A percentile compares a stretch with the other conserved stretches of the same genome.
Evolutionary conservation across 768 basidiomycete species (phyloP).

Genomic region (Russula sp.): DNA sequence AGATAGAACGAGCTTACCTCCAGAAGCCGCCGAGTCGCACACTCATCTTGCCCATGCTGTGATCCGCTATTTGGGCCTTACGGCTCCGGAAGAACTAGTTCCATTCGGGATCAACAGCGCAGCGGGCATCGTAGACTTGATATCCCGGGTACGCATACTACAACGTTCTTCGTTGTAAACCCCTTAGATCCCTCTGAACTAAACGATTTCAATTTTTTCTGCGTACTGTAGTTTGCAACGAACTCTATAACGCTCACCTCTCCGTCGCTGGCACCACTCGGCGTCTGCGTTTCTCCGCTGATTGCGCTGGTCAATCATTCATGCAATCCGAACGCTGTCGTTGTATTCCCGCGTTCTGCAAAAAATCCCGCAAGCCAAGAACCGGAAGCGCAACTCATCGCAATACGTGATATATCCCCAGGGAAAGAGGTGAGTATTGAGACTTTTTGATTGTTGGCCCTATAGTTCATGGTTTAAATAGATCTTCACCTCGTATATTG

Average conservation of each 20-base stretch:
- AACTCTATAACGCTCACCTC: constrained; percentile 89
- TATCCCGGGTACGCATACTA: constrained; percentile 58
- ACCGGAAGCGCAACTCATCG: constrained; percentile 69
- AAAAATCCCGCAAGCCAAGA: constrained; percentile 42
- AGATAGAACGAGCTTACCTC: constrained; percentile 59
- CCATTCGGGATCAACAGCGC: constrained; percentile 55
- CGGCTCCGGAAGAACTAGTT: constrained; percentile 56
- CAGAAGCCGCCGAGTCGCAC: constrained; percentile 52
- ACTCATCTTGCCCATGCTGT: constrained; percentile 72
- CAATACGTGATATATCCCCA: constrained; percentile 57
- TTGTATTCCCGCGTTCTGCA: constrained; percentile 77
- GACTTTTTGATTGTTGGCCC: neutral
- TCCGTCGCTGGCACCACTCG: constrained; percentile 74
- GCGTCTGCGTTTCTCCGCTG: constrained; percentile 77
- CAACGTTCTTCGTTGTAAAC: no score
- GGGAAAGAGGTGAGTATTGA: constrained; percentile 65
- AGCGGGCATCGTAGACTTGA: constrained; percentile 63
- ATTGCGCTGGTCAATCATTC: constrained; percentile 86
- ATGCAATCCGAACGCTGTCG: constrained; percentile 81
- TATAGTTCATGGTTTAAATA: constrained; percentile 34
- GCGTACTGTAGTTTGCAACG: constrained; percentile 65
- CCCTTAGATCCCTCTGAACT: neutral
- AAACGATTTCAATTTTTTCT: constrained; percentile 2
- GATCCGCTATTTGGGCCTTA: constrained; percentile 63
- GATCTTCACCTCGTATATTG: constrained; percentile 83